phyloP scores from a whole-genome alignment of 139 green algal species.

The Haematococcus lacustris region DNA sequence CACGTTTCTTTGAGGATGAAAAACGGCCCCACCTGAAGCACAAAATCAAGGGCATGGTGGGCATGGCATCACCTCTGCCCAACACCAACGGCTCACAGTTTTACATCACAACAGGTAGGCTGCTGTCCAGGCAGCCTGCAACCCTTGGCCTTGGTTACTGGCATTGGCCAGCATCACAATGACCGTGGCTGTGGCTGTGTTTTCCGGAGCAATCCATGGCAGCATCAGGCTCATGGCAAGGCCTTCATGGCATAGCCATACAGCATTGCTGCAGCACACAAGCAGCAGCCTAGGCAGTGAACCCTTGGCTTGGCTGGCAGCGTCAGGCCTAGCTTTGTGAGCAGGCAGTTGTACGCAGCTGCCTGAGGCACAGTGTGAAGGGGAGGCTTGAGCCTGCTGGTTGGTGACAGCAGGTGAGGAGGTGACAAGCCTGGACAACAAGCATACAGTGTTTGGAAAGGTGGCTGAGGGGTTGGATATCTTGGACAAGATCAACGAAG shows the following conservation, averaged over 20 bases:
- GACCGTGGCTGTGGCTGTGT: too few relatives aligned
- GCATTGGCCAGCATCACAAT: too few relatives aligned
- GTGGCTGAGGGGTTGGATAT: conserved; percentile 86
- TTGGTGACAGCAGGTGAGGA: conserved; percentile 34
- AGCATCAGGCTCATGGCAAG: too few relatives aligned
- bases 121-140: not conserved
- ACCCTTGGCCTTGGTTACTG: not conserved
- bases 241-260: too few relatives aligned
- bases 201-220: too few relatives aligned
- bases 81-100: conserved; percentile 84
- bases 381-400: too few relatives aligned
- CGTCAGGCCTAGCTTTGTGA: too few relatives aligned
- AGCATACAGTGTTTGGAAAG: conserved; percentile 90
- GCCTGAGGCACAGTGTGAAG: too few relatives aligned
- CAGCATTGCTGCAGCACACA: too few relatives aligned
- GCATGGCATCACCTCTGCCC: conserved; percentile 76
- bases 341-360: too few relatives aligned
- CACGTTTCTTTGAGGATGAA: conserved; percentile 93
- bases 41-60: conserved; percentile 66
- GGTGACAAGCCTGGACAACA: conserved; percentile 83
- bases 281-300: too few relatives aligned
- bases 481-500: conserved; percentile 83
- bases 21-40: conserved; percentile 79
- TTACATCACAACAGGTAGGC: conserved; percentile 72
- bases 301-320: too few relatives aligned